phyloP scores from a whole-genome alignment of 495 filamentous ascomycete genomes.

The Chaetomium tenue region DNA sequence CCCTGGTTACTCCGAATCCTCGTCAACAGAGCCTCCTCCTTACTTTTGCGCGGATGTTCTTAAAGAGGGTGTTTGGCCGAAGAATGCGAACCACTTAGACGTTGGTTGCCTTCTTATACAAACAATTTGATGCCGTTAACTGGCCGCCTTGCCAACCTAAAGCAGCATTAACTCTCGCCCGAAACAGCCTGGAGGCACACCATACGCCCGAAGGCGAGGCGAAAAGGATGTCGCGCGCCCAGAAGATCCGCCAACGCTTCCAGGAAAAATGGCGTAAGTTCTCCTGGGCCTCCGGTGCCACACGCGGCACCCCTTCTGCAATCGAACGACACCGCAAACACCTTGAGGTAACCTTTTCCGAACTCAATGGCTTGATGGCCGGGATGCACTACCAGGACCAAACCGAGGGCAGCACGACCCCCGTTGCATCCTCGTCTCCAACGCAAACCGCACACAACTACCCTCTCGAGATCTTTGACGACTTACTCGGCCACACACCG shows the following conservation, averaged over 20 bases:
- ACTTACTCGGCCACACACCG: background rate
- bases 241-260: background rate
- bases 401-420: background rate
- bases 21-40: too few species aligned
- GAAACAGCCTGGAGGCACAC: too few species aligned
- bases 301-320: background rate
- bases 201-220: too few species aligned
- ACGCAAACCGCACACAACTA: background rate
- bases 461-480: background rate
- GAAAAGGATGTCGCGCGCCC: background rate
- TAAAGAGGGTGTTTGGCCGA: too few species aligned
- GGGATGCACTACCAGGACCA: background rate
- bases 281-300: background rate
- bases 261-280: background rate
- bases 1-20: too few species aligned
- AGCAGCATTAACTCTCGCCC: background rate
- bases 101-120: too few species aligned
- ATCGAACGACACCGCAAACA: background rate
- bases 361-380: background rate
- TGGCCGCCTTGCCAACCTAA: background rate
- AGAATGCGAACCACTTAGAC: too few species aligned
- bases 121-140: too few species aligned
- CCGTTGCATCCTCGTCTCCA: background rate
- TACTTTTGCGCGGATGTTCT: too few species aligned
- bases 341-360: background rate